Percentiles rank a stretch among this genome's conserved stretches.
These are phyloP conservation scores for Leccinum disarticulatum DNA, from an alignment of 768 basidiomycete genomes.

Conservation along the genomic window DNA sequence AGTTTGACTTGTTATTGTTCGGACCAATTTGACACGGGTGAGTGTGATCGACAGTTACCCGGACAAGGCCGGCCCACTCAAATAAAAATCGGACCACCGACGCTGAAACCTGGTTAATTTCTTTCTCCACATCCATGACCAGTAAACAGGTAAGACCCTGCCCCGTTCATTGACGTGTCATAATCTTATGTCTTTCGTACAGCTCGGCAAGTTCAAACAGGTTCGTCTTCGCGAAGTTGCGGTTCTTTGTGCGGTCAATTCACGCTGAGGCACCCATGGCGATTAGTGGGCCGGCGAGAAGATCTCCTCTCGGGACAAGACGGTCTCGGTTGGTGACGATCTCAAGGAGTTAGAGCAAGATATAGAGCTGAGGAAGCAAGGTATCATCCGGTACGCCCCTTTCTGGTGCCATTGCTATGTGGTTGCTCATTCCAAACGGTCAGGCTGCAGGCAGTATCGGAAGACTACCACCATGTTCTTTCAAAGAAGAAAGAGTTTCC, in stretches of 20 bases:
- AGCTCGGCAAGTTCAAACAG: constrained; percentile 81
- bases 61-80: constrained; percentile 15
- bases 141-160: constrained; percentile 55
- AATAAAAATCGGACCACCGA: constrained; percentile 21
- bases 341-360: constrained; percentile 82
- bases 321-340: constrained; percentile 65
- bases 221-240: constrained; percentile 37
- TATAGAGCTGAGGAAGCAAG: constrained; percentile 75
- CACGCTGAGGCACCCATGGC: constrained; percentile 21
- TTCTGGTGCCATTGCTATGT: background rate
- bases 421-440: background rate
- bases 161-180: background rate
- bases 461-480: constrained; percentile 66
- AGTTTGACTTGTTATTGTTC: background rate
- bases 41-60: constrained; percentile 10
- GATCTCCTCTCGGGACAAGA: constrained; percentile 82
- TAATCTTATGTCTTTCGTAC: constrained; percentile 6
- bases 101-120: background rate
- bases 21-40: background rate
- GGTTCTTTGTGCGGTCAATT: constrained; percentile 1
- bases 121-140: constrained; percentile 46
- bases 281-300: constrained; percentile 86
- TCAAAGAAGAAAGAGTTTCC: constrained; percentile 75
- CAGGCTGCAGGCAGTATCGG: constrained; percentile 73
- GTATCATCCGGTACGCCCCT: constrained; percentile 62